Evolutionary conservation across 768 basidiomycete genomes (phyloP).

Genomic region (Butyriboletus loyo): DNA sequence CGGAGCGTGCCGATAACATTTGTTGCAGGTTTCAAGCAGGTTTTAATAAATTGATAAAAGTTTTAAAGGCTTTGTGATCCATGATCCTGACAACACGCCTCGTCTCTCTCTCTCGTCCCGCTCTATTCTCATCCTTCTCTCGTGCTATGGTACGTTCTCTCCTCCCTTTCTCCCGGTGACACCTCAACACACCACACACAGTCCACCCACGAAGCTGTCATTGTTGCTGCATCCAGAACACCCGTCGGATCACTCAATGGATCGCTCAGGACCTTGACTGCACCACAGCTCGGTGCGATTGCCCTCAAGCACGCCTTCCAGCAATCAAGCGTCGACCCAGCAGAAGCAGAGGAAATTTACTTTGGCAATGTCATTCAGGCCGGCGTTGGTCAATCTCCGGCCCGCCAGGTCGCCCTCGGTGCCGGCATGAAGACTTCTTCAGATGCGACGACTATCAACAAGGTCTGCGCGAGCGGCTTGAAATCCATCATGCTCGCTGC

Average conservation of each 20-base stretch:
- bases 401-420: conserved; percentile 90
- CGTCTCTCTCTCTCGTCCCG: conserved; percentile 37
- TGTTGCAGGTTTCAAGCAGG: conserved; percentile 17
- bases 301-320: conserved; percentile 91
- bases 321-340: conserved; percentile 74
- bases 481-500: conserved; percentile 94
- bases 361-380: conserved; percentile 98
- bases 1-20: conserved; percentile 22
- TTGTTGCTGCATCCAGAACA: conserved; percentile 91
- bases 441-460: conserved; percentile 99
- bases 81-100: conserved; percentile 46
- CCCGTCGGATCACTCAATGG: conserved; percentile 94
- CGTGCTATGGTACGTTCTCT: conserved; percentile 51
- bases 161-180: neutral
- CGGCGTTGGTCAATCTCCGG: conserved; percentile 96
- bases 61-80: conserved; percentile 18
- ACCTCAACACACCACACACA: conserved; percentile 9
- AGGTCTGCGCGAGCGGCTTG: conserved; percentile 97
- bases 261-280: conserved; percentile 80
- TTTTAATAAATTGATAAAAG: no score
- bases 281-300: conserved; percentile 83
- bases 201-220: conserved; percentile 77
- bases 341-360: conserved; percentile 90
- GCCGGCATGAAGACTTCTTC: conserved; percentile 82
- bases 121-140: conserved; percentile 30